Conservation (phyloP, 768 basidiomycete genomes). For the Terana coerulea region DNA sequence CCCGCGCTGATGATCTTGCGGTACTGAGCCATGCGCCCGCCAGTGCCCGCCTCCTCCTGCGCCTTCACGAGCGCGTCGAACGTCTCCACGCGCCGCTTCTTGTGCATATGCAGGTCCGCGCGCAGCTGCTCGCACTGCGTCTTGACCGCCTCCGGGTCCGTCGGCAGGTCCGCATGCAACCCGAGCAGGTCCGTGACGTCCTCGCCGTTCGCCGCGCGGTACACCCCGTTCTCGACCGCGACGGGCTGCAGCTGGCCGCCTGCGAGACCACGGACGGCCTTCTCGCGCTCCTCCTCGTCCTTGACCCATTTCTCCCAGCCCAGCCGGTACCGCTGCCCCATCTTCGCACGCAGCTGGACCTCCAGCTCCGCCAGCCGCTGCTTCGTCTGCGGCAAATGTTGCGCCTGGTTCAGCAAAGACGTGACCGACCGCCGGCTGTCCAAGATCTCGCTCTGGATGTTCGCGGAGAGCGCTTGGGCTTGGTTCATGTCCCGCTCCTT, state of each 20-base stretch:
- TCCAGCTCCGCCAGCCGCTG: slow-evolving; percentile 59
- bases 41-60: slow-evolving; percentile 88
- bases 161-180: slow-evolving; percentile 55
- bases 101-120: slow-evolving; percentile 60
- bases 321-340: slow-evolving; percentile 76
- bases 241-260: slow-evolving; percentile 49
- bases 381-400: slow-evolving; percentile 59
- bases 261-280: slow-evolving; percentile 55
- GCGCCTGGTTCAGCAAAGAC: slow-evolving; percentile 66
- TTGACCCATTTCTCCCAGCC: slow-evolving; percentile 95
- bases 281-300: slow-evolving; percentile 80
- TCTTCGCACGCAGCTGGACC: slow-evolving; percentile 61
- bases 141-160: slow-evolving; percentile 50
- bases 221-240: slow-evolving; percentile 29
- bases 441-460: slow-evolving; percentile 86
- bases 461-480: slow-evolving; percentile 79
- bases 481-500: slow-evolving; percentile 91
- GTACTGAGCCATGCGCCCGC: slow-evolving; percentile 86
- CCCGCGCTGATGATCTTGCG: slow-evolving; percentile 85
- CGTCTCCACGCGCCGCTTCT: slow-evolving; percentile 63
- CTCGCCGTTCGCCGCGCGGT: slow-evolving; percentile 29
- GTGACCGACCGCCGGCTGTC: slow-evolving; percentile 76
- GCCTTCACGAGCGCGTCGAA: slow-evolving; percentile 77
- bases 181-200: slow-evolving; percentile 51
- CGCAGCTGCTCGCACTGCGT: slow-evolving; percentile 56